Conservation (phyloP, 208 protist species). For the Trypanosoma congolense region DNA sequence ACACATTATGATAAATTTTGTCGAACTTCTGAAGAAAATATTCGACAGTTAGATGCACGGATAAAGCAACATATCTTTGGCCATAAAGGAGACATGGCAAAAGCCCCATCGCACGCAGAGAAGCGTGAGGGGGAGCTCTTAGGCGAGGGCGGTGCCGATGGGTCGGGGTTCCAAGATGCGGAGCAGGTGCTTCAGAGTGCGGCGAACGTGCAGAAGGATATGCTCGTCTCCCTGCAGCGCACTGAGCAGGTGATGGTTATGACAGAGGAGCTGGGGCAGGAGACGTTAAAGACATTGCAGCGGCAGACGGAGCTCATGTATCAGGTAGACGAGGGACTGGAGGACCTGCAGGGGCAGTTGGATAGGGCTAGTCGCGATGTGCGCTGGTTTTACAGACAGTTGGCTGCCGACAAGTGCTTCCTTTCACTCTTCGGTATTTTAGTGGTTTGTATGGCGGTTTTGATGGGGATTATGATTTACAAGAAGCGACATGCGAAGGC, state of each 20-base stretch:
- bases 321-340: conserved; percentile 75
- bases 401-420: conserved; percentile 77
- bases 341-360: conserved; percentile 63
- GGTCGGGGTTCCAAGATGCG: conserved; percentile 60
- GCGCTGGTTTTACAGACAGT: conserved; percentile 70
- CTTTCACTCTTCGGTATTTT: conserved; percentile 62
- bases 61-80: conserved; percentile 76
- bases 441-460: conserved; percentile 47
- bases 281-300: conserved; percentile 49
- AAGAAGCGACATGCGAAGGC: conserved; percentile 43
- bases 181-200: conserved; percentile 66
- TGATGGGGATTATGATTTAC: conserved; percentile 76
- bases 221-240: conserved; percentile 60
- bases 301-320: conserved; percentile 78
- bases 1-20: conserved; percentile 54
- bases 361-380: conserved; percentile 69
- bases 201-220: conserved; percentile 72
- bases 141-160: conserved; percentile 50
- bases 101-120: conserved; percentile 52
- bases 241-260: conserved; percentile 62
- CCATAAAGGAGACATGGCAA: conserved; percentile 12
- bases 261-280: conserved; percentile 70
- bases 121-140: conserved; percentile 63
- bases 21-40: conserved; percentile 45
- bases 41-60: conserved; percentile 54